Evolutionary conservation across 768 basidiomycete genomes (phyloP).

Genomic region (Panaeolus cyanescens): DNA sequence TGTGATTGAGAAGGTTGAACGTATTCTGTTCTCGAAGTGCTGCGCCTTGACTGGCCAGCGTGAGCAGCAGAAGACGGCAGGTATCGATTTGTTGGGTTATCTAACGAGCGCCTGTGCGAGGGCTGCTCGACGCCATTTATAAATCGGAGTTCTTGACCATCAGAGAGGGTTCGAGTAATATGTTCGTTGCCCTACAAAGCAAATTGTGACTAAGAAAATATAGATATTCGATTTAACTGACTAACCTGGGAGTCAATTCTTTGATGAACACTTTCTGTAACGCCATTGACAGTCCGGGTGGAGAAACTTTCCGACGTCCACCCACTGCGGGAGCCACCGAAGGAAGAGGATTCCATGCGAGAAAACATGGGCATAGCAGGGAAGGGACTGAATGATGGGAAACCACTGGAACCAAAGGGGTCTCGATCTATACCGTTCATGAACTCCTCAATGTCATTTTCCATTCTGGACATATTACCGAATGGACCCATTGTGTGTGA

Average conservation of each 20-base stretch:
- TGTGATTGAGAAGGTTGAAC: constrained; percentile 22
- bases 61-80: constrained; percentile 14
- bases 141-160: constrained; percentile 65
- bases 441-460: constrained; percentile 31
- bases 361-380: constrained; percentile 24
- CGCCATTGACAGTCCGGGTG: constrained; percentile 65
- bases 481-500: constrained; percentile 28
- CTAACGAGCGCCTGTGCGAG: constrained; percentile 16
- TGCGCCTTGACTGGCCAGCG: constrained; percentile 13
- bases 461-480: constrained; percentile 33
- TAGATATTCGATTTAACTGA: constrained; percentile 1
- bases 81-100: constrained; percentile 17
- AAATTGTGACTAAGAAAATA: constrained; percentile 10
- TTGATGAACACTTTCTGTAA: constrained; percentile 60
- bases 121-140: constrained; percentile 68
- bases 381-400: constrained; percentile 19
- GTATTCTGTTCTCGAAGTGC: constrained; percentile 20
- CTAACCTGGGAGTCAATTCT: constrained; percentile 60
- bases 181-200: constrained; percentile 71
- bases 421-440: constrained; percentile 33
- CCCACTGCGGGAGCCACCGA: constrained; percentile 24
- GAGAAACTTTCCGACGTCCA: constrained; percentile 60
- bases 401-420: constrained; percentile 29
- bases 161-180: constrained; percentile 61
- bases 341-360: constrained; percentile 28